Evolutionary conservation across 1,284 basidiomycete genomes (phyloP).

Genomic region (Kwoniella shivajii): DNA sequence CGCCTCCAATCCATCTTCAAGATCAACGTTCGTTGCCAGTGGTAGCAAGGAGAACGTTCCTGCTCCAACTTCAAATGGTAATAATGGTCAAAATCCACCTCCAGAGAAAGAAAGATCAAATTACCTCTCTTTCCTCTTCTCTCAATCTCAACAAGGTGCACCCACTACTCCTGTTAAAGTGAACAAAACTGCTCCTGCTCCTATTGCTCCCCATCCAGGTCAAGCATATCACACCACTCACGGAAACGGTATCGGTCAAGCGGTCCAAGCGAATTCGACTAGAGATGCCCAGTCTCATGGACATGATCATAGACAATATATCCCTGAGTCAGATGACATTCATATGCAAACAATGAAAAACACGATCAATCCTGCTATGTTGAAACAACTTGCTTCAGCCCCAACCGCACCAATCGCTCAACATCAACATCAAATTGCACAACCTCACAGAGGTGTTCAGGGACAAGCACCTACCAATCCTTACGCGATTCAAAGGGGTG

Average conservation of each 20-base stretch:
- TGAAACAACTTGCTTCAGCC: conserved; percentile 60
- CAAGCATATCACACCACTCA: conserved; percentile 17
- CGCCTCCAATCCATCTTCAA: conserved; percentile 23
- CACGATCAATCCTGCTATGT: conserved; percentile 45
- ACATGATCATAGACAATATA: neutral
- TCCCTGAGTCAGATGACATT: conserved; percentile 42
- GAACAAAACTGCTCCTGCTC: conserved; percentile 20
- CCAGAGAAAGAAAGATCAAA: conserved; percentile 38
- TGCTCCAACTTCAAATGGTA: conserved; percentile 1
- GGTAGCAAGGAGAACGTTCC: conserved; percentile 36
- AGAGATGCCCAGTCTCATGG: conserved; percentile 8
- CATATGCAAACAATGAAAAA: conserved; percentile 55
- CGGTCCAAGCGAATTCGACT: conserved; percentile 5
- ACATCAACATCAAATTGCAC: neutral
- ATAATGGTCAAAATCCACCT: neutral
- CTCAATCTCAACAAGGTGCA: conserved; percentile 32
- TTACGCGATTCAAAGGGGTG: conserved; percentile 25
- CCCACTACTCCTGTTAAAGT: conserved; percentile 36
- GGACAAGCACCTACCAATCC: conserved; percentile 14
- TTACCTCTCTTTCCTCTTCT: conserved; percentile 50
- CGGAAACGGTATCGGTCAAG: neutral
- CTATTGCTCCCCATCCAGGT: conserved; percentile 14
- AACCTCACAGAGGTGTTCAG: conserved; percentile 5
- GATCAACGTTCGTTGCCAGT: conserved; percentile 22
- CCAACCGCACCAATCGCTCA: too few relatives aligned